Evolutionary conservation across 345 rosid genomes (phyloP).

Genomic region (Brassica rapa): DNA sequence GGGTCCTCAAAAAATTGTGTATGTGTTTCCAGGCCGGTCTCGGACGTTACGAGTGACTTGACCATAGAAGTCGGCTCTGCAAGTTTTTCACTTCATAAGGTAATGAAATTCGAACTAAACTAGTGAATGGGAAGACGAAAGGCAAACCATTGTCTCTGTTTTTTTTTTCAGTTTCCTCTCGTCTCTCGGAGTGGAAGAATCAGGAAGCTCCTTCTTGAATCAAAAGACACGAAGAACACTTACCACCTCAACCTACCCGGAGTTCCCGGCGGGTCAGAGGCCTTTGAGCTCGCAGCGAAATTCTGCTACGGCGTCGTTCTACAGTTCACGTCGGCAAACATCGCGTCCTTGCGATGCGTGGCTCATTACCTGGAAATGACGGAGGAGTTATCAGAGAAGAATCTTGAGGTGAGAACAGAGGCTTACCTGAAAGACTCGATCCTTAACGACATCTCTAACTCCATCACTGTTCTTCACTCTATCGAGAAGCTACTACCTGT

Average conservation of each 20-base stretch:
- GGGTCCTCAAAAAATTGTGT: not conserved
- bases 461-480: constrained; percentile 67
- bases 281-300: constrained; percentile 94
- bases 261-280: constrained; percentile 90
- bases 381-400: constrained; percentile 81
- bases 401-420: constrained; percentile 71
- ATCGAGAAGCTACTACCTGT: constrained; percentile 71
- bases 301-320: constrained; percentile 84
- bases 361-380: constrained; percentile 97
- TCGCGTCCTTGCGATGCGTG: constrained; percentile 66
- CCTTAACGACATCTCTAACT: constrained; percentile 64
- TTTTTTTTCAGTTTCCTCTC: constrained; percentile 67
- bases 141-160: not conserved
- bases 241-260: constrained; percentile 56
- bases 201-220: constrained; percentile 63
- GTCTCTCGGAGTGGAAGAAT: constrained; percentile 90
- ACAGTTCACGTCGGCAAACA: constrained; percentile 65
- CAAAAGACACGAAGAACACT: constrained; percentile 63
- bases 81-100: constrained; percentile 91
- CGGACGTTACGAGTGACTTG: constrained; percentile 91
- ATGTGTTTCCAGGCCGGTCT: constrained; percentile 80
- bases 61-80: constrained; percentile 79
- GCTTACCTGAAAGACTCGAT: constrained; percentile 62
- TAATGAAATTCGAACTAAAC: constrained; percentile 18
- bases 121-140: not conserved